phyloP scores from a whole-genome alignment of 805 yeast genomes.

The Candida sithepensis region DNA sequence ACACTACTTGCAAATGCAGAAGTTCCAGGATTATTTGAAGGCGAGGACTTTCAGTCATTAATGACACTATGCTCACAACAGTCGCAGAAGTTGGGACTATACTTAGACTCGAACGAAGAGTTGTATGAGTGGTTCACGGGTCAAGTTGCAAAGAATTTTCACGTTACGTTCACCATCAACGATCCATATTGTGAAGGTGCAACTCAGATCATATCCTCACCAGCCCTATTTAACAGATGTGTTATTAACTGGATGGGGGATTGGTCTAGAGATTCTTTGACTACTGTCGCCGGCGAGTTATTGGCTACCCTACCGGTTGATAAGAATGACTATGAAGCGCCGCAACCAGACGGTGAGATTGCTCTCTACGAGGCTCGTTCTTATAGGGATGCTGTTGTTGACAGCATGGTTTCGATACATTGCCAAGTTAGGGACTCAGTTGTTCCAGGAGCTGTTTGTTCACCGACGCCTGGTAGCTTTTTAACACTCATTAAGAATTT shows the following conservation, averaged over 20 bases:
- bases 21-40: constrained; percentile 82
- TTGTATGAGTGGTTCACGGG: constrained; percentile 68
- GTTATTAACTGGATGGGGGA: constrained; percentile 86
- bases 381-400: constrained; percentile 39
- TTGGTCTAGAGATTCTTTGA: constrained; percentile 57
- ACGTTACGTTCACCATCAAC: constrained; percentile 75
- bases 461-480: constrained; percentile 51
- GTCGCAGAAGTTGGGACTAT: constrained; percentile 54
- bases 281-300: constrained; percentile 42
- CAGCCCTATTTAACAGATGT: constrained; percentile 87
- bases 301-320: constrained; percentile 47
- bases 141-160: constrained; percentile 68
- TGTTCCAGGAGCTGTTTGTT: background rate
- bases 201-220: constrained; percentile 63
- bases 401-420: constrained; percentile 47
- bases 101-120: constrained; percentile 67
- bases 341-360: constrained; percentile 23
- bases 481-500: constrained; percentile 49
- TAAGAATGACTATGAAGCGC: constrained; percentile 36
- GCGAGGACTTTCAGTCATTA: constrained; percentile 57
- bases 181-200: constrained; percentile 38
- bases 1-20: constrained; percentile 92
- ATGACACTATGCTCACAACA: constrained; percentile 54
- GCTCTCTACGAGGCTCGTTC: constrained; percentile 11
- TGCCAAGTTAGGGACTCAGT: constrained; percentile 8